A percentile compares a stretch with the other conserved stretches of the same genome.
These are phyloP conservation scores for Dentipellis sp. DNA, from an alignment of 768 basidiomycete species.

Conservation along the genomic window DNA sequence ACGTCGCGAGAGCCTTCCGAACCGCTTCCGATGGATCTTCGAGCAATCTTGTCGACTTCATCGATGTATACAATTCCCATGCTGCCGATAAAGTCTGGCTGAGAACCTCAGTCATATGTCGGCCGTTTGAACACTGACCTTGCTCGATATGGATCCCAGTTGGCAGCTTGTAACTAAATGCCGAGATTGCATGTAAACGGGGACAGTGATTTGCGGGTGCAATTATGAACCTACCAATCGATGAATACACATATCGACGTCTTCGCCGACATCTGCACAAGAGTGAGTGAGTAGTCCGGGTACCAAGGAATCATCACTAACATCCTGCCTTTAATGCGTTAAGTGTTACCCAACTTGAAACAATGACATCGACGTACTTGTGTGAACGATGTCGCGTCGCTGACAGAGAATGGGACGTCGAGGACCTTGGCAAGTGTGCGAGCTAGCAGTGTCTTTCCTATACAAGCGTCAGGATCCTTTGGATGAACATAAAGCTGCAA, in stretches of 20 bases:
- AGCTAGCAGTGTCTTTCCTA: slow-evolving; percentile 87
- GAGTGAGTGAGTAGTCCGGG: background rate
- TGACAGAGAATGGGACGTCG: slow-evolving; percentile 90
- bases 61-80: slow-evolving; percentile 95
- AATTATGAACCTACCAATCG: slow-evolving; percentile 49
- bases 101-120: slow-evolving; percentile 1
- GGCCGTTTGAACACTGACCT: slow-evolving; percentile 37
- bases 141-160: slow-evolving; percentile 80
- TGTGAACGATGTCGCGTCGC: slow-evolving; percentile 91
- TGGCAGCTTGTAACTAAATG: slow-evolving; percentile 73
- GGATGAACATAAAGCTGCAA: background rate
- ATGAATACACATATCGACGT: slow-evolving; percentile 88
- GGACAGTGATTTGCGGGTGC: background rate
- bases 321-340: slow-evolving; percentile 52
- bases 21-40: slow-evolving; percentile 41
- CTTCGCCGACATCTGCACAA: slow-evolving; percentile 81
- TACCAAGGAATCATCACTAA: slow-evolving; percentile 27
- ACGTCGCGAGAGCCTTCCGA: slow-evolving; percentile 77
- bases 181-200: background rate
- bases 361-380: slow-evolving; percentile 39
- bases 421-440: slow-evolving; percentile 84
- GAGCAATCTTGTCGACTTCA: slow-evolving; percentile 90
- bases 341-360: background rate
- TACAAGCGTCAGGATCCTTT: slow-evolving; percentile 4
- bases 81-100: slow-evolving; percentile 28